Conservation (phyloP, 352 stramenopile species). For the Phytopythium cucurbitacearum region DNA sequence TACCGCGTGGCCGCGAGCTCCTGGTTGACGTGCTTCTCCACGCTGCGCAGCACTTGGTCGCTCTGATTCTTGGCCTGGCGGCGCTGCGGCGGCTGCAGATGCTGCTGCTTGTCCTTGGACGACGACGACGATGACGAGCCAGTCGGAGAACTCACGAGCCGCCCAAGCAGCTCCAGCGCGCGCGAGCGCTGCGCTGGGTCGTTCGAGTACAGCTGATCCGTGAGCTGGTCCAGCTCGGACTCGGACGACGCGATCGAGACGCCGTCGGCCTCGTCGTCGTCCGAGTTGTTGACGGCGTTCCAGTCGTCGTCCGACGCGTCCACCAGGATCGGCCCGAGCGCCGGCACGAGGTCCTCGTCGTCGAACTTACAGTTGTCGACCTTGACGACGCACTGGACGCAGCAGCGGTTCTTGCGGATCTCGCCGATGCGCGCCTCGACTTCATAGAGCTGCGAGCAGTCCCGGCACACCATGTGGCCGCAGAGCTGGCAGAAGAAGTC, state of each 20-base stretch:
- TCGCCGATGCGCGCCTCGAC: conserved; percentile 35
- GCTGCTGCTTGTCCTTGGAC: conserved; percentile 10
- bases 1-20: conserved; percentile 17
- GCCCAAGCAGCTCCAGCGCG: conserved; percentile 40
- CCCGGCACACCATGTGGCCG: conserved; percentile 31
- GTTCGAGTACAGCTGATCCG: conserved; percentile 33
- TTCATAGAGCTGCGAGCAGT: conserved; percentile 41
- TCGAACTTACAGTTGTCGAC: conserved; percentile 43
- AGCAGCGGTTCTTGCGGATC: conserved; percentile 36
- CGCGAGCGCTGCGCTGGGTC: conserved; percentile 31
- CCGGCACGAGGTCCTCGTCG: conserved; percentile 35
- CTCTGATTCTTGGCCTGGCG: conserved; percentile 24
- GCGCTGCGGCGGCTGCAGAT: conserved; percentile 3
- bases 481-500: conserved; percentile 49
- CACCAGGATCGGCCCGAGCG: conserved; percentile 31
- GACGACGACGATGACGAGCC: conserved; percentile 11
- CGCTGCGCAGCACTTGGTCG: conserved; percentile 24
- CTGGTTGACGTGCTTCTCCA: conserved; percentile 41
- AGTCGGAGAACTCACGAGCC: conserved; percentile 22
- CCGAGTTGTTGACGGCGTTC: conserved; percentile 9
- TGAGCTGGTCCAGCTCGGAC: conserved; percentile 22
- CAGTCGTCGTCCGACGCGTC: conserved; percentile 34
- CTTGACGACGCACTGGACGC: conserved; percentile 35
- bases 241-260: conserved; percentile 10
- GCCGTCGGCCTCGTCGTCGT: conserved; percentile 21